Percentiles rank a stretch among this genome's conserved stretches.
Evolutionary conservation across 768 basidiomycete species (phyloP).

Genomic region (Russula brevipes): DNA sequence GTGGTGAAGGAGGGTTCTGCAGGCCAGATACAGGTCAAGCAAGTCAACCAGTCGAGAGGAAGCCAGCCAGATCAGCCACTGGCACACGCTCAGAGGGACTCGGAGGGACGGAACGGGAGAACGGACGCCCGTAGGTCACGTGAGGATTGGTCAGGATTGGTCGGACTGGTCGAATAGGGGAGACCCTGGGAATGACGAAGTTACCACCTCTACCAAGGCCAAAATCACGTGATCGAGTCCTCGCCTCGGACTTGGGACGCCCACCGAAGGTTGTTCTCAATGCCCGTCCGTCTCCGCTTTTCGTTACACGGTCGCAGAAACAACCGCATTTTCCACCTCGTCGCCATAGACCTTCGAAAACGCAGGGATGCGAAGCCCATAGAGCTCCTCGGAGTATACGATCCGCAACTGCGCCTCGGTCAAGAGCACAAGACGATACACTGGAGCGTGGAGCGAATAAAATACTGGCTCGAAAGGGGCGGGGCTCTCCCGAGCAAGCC

Average conservation of each 20-base stretch:
- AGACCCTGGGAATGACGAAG: too few relatives aligned
- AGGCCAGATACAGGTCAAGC: too few relatives aligned
- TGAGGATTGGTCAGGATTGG: too few relatives aligned
- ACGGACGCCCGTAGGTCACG: too few relatives aligned
- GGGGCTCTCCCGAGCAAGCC: slow-evolving; percentile 80
- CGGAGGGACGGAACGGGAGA: too few relatives aligned
- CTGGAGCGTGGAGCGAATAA: slow-evolving; percentile 89
- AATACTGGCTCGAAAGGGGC: slow-evolving; percentile 73
- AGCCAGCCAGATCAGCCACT: too few relatives aligned
- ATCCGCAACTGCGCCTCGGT: slow-evolving; percentile 55
- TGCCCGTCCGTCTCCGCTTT: slow-evolving; percentile 83
- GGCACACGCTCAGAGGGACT: too few relatives aligned
- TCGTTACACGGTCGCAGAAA: slow-evolving; percentile 75
- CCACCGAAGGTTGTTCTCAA: slow-evolving; percentile 31
- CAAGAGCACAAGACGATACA: slow-evolving; percentile 65
- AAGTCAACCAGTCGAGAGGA: too few relatives aligned
- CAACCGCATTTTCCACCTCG: slow-evolving; percentile 75
- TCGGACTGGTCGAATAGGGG: too few relatives aligned
- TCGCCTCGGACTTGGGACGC: too few relatives aligned
- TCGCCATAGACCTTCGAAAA: slow-evolving; percentile 68
- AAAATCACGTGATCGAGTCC: background rate
- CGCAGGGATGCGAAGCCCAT: slow-evolving; percentile 81
- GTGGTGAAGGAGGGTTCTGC: too few relatives aligned
- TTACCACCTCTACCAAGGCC: too few relatives aligned
- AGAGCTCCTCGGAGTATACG: slow-evolving; percentile 81